Evolutionary conservation across 1,284 basidiomycete species (phyloP), one percentile per base, ranked within the genome.

Genomic region (Cutaneotrichosporon cavernicola): DNA sequence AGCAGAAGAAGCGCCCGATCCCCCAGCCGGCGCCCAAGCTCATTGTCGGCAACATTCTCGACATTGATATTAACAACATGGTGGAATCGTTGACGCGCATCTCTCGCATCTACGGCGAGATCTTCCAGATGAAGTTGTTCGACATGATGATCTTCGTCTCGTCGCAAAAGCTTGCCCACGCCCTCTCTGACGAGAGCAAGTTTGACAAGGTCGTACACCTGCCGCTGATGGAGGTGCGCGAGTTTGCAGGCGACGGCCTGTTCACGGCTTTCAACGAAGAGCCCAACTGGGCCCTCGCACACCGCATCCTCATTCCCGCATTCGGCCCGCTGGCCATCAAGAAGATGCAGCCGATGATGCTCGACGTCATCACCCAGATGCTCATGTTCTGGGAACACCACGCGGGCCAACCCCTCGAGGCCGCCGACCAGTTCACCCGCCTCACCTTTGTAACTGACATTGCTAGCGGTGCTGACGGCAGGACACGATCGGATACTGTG

Each of bases 221-320:
- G 6, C 70, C 79, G 2, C 72, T 86, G 0, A 38, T 66, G 13
- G 69, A 85, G 65, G 80, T 84, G 11, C 78, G 84, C 38, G 78
- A 80, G 59, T 76, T 84, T 5, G 79, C 80, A 1, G 81, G 81
- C 21, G 84, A 85, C 70, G 85, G 72, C 38, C 64, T 73, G 43
- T 73, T 73, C 62, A 73, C 72, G 73, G 83, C 84, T 0, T 74
- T 80, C 32, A 69, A 75, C 18, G 77, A 80, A 7, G 85, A 86
- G 66, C 78, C 79, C 47, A 84, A 84, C 72, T 86, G 85, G 84
- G 62, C 64, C 26, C 64, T 72, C 5, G 69, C 70, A 82, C 84
- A 86, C 73, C 83, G 84, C 38, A 77, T 86, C 47, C 81, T 86
- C 21, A 83, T 85, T 77, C 85, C 85, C 13, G 82, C 83, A 2